A percentile compares a stretch with the other conserved stretches of the same genome.
Conservation (phyloP, 176 grass and related monocot species). For the Rhynchospora pubera region DNA sequence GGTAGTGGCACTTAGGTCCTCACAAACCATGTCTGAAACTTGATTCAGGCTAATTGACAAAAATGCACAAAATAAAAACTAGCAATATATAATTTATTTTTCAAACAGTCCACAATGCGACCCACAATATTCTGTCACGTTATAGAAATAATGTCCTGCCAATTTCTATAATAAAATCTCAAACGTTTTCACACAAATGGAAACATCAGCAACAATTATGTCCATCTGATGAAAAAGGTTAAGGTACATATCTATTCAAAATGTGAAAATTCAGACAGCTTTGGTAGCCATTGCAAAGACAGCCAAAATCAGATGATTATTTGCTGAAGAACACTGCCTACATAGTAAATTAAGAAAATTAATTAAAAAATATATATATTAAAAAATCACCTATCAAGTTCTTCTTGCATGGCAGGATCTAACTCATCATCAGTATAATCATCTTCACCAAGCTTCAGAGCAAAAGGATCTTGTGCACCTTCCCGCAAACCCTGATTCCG, state of each 20-base stretch:
- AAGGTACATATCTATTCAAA: neutral
- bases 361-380: neutral
- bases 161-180: neutral
- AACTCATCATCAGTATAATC: conserved; percentile 88
- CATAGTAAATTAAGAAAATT: neutral
- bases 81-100: neutral
- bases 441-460: conserved; percentile 45
- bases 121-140: too few relatives aligned
- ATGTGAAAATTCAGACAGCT: neutral
- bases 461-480: conserved; percentile 65
- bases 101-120: neutral
- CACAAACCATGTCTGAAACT: neutral
- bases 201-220: neutral
- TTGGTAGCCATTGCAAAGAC: neutral
- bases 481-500: conserved; percentile 49
- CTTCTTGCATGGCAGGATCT: conserved; percentile 97
- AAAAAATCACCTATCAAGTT: conserved; percentile 81
- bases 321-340: neutral
- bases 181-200: neutral
- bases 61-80: neutral
- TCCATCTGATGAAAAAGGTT: neutral
- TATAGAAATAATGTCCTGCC: neutral
- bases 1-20: neutral
- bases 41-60: neutral
- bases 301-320: conserved; percentile 5